phyloP scores from a whole-genome alignment of 345 rosid species.

The Camelina neglecta region DNA sequence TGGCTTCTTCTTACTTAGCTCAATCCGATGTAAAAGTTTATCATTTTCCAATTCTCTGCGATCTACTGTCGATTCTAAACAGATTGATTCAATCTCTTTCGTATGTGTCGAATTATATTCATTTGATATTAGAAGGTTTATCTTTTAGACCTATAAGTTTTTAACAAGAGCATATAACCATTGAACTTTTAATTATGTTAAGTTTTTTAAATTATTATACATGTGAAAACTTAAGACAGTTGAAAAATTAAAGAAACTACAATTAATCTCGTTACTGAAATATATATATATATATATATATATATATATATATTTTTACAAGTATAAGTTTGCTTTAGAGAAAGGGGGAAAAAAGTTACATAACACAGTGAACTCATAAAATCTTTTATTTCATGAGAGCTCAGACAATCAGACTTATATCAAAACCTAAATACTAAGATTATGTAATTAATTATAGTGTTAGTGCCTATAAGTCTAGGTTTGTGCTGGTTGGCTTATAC shows the following conservation, averaged over 20 bases:
- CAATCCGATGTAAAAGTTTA: neutral
- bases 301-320: no score
- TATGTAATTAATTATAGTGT: neutral
- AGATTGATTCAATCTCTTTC: conserved; percentile 20
- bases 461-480: conserved; percentile 40
- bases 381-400: neutral
- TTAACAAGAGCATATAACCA: no score
- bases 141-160: neutral
- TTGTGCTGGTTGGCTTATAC: conserved; percentile 40
- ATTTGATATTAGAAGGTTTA: conserved; percentile 10
- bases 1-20: conserved; percentile 26
- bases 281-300: no score
- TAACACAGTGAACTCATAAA: neutral
- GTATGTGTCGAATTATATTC: neutral
- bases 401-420: neutral
- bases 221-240: neutral
- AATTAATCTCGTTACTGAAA: neutral
- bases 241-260: neutral
- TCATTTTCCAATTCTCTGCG: conserved; percentile 15
- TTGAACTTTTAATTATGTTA: no score
- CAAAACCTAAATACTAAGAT: neutral
- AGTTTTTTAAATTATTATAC: no score
- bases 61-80: neutral
- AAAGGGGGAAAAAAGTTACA: neutral
- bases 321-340: neutral